These are phyloP conservation scores for Paspalum vaginatum DNA, from an alignment of 176 grass and related monocot genomes.

Conservation along the genomic window DNA sequence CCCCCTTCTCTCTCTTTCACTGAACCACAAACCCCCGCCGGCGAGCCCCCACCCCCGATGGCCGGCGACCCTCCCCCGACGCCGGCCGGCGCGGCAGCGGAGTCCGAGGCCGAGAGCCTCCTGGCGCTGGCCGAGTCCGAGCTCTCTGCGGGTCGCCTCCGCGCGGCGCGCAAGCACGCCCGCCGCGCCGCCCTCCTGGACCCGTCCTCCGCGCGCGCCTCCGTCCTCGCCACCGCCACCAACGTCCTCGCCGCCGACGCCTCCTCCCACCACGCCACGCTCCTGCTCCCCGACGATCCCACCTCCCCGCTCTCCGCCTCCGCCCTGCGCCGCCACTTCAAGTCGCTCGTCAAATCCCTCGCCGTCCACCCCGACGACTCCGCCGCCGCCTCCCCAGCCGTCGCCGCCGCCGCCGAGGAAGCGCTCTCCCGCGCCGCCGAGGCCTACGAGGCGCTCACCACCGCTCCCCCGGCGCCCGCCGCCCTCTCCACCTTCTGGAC, in stretches of 20 bases:
- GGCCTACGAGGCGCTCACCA: slow-evolving; percentile 66
- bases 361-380: slow-evolving; percentile 29
- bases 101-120: slow-evolving; percentile 37
- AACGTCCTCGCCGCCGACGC: slow-evolving; percentile 62
- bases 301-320: slow-evolving; percentile 1
- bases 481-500: slow-evolving; percentile 74
- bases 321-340: slow-evolving; percentile 67
- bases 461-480: not conserved
- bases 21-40: slow-evolving; percentile 24
- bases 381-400: slow-evolving; percentile 4
- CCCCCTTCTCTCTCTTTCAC: not conserved
- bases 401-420: slow-evolving; percentile 47
- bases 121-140: slow-evolving; percentile 60
- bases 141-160: slow-evolving; percentile 45
- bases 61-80: slow-evolving; percentile 18
- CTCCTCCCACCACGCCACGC: slow-evolving; percentile 55
- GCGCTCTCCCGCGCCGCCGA: slow-evolving; percentile 59
- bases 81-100: not conserved
- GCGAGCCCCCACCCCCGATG: slow-evolving; percentile 13
- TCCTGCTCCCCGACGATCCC: slow-evolving; percentile 44
- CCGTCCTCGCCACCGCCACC: slow-evolving; percentile 50
- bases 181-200: slow-evolving; percentile 61
- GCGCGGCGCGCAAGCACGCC: slow-evolving; percentile 69
- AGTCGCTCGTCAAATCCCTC: slow-evolving; percentile 66
- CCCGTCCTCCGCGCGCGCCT: slow-evolving; percentile 34